Conservation (phyloP, 169 alveolate genomes). For the Plasmodium vivax region DNA sequence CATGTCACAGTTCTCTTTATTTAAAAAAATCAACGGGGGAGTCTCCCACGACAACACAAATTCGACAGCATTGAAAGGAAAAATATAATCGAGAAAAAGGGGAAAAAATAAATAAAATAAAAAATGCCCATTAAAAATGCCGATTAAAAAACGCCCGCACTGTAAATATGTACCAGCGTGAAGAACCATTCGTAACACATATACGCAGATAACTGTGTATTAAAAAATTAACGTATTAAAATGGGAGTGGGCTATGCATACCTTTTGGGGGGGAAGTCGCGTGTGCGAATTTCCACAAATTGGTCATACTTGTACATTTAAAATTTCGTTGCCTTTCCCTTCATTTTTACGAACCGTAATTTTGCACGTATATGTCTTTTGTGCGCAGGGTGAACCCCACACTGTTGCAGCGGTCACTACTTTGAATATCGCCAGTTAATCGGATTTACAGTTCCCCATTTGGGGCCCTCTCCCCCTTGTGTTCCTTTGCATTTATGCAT, state of each 20-base stretch:
- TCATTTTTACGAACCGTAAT: not conserved
- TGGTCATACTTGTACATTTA: not conserved
- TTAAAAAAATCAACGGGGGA: not conserved
- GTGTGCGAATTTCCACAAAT: not conserved
- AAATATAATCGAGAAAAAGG: not conserved
- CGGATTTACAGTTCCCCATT: not conserved
- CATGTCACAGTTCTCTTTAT: not conserved
- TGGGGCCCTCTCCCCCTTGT: not conserved
- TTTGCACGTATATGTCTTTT: not conserved
- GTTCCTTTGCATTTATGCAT: not conserved
- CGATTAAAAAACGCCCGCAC: not conserved
- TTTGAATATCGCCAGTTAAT: not conserved
- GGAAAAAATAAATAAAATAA: not conserved
- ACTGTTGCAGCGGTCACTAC: not conserved
- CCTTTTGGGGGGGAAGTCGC: not conserved
- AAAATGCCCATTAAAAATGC: no score
- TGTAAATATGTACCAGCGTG: not conserved
- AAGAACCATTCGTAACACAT: not conserved
- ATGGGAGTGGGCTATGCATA: not conserved
- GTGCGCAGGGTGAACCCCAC: not conserved
- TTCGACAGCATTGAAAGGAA: not conserved
- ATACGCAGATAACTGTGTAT: not conserved
- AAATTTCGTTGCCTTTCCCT: not conserved
- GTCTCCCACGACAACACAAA: not conserved
- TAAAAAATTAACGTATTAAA: not conserved